A percentile compares a stretch with the other conserved stretches of the same genome.
These are phyloP conservation scores for Abelmoschus esculentus DNA, from an alignment of 345 rosid genomes.

Conservation along the genomic window DNA sequence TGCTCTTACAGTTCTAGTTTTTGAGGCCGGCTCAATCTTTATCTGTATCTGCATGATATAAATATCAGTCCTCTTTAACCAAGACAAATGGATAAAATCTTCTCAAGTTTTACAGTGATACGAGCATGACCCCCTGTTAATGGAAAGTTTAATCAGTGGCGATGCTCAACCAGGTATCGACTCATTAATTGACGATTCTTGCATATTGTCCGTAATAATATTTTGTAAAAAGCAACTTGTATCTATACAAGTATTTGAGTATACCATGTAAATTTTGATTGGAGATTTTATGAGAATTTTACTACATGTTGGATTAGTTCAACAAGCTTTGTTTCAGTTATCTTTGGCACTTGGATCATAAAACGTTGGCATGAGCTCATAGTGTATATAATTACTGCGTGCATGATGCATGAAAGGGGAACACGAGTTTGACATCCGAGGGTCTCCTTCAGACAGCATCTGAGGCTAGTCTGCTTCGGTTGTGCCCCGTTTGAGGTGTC, in stretches of 20 bases:
- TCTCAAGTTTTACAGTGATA: not conserved
- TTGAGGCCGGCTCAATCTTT: conserved; percentile 9
- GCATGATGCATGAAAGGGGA: not conserved
- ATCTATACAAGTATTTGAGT: conserved; percentile 4
- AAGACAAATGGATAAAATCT: conserved; percentile 13
- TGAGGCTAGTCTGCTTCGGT: not conserved
- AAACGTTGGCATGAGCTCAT: conserved; percentile 1
- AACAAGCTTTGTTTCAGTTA: not conserved
- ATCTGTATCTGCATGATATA: not conserved
- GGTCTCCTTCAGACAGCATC: not conserved
- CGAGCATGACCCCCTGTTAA: not conserved
- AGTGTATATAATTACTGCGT: not conserved
- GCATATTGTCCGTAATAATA: conserved; percentile 27
- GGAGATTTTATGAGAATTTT: not conserved
- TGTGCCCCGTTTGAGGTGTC: not conserved
- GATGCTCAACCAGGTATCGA: conserved; percentile 8
- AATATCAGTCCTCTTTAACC: conserved; percentile 7
- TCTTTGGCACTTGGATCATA: not conserved
- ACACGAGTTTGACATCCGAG: not conserved
- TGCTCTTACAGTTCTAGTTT: conserved; percentile 20
- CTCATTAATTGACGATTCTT: conserved; percentile 36
- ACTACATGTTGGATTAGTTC: not conserved
- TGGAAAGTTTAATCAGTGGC: conserved; percentile 5
- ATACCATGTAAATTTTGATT: conserved; percentile 19
- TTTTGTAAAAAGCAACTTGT: conserved; percentile 28